A percentile compares a stretch with the other conserved stretches of the same genome.
Evolutionary conservation across 306 rosid species (phyloP).

Genomic region (Echinosophora koreensis): DNA sequence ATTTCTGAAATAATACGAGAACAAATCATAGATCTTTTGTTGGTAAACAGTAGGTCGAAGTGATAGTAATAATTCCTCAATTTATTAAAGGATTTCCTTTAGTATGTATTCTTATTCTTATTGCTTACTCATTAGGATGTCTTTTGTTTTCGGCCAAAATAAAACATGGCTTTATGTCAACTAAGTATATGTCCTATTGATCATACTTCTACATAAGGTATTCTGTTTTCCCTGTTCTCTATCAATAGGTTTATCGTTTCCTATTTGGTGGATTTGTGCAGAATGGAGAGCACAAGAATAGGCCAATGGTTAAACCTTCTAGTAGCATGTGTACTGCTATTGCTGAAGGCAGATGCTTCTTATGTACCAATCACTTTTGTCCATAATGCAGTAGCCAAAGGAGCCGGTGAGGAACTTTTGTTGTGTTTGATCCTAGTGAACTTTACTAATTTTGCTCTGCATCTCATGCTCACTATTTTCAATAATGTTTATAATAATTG

Average conservation of each 20-base stretch:
- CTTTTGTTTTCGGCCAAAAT: background rate
- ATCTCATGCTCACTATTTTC: slow-evolving; percentile 9
- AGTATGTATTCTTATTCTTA: background rate
- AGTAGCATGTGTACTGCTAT: slow-evolving; percentile 49
- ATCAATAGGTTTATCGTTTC: background rate
- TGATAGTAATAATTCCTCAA: background rate
- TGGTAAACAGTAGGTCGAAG: background rate
- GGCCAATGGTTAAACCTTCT: slow-evolving; percentile 61
- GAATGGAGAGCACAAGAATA: slow-evolving; percentile 64
- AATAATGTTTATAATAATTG: slow-evolving; percentile 16
- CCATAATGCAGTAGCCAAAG: slow-evolving; percentile 71
- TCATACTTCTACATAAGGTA: slow-evolving; percentile 3
- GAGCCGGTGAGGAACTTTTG: slow-evolving; percentile 78
- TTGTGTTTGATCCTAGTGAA: slow-evolving; percentile 1
- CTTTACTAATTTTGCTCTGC: slow-evolving; percentile 20
- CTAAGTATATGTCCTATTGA: background rate
- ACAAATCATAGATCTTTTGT: background rate
- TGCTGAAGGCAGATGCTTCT: slow-evolving; percentile 60
- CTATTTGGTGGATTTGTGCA: slow-evolving; percentile 50
- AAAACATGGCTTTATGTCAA: background rate
- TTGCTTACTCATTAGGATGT: slow-evolving; percentile 1
- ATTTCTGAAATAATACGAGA: slow-evolving; percentile 24
- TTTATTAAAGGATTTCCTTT: background rate
- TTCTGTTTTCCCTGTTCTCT: slow-evolving; percentile 1
- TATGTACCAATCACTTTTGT: slow-evolving; percentile 76